Conservation (phyloP, 108 stramenopile genomes). For the Aurantiochytrium sp. region DNA sequence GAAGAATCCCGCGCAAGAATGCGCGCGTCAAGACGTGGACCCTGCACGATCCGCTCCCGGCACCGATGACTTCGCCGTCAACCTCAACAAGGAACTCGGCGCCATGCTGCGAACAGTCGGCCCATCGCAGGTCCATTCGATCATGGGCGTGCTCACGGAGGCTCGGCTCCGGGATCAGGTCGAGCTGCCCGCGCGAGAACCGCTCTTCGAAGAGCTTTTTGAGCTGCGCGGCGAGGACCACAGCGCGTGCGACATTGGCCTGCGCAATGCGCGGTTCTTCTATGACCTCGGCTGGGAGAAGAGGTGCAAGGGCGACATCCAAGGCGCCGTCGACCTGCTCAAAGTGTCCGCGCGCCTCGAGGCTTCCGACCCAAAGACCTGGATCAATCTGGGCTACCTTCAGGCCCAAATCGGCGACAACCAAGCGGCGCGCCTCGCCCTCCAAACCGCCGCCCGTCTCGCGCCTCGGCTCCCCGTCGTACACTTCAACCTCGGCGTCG, state of each 20-base stretch:
- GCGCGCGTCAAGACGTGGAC: too few species aligned
- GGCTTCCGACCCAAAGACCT: not conserved
- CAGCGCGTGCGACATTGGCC: constrained; percentile 10
- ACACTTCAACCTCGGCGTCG: not conserved
- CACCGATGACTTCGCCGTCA: not conserved
- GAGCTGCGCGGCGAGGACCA: constrained; percentile 25
- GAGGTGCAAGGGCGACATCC: not conserved
- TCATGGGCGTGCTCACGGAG: not conserved
- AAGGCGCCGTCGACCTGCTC: not conserved
- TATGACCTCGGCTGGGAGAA: not conserved
- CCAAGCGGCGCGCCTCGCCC: not conserved
- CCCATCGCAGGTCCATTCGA: not conserved
- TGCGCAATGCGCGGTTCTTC: not conserved
- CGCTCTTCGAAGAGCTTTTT: not conserved
- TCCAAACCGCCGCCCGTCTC: not conserved
- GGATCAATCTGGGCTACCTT: not conserved
- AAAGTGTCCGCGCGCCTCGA: not conserved
- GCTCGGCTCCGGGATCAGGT: not conserved
- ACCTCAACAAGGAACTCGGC: not conserved
- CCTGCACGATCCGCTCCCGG: too few species aligned
- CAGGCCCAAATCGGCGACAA: not conserved
- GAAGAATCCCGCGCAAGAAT: too few species aligned
- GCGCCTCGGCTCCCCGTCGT: not conserved
- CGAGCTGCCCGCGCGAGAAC: not conserved
- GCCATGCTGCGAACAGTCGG: not conserved